Percentiles rank a stretch among this genome's conserved stretches.
Conservation (phyloP, 2,329 filamentous ascomycete species). For the Claviceps purpurea region DNA sequence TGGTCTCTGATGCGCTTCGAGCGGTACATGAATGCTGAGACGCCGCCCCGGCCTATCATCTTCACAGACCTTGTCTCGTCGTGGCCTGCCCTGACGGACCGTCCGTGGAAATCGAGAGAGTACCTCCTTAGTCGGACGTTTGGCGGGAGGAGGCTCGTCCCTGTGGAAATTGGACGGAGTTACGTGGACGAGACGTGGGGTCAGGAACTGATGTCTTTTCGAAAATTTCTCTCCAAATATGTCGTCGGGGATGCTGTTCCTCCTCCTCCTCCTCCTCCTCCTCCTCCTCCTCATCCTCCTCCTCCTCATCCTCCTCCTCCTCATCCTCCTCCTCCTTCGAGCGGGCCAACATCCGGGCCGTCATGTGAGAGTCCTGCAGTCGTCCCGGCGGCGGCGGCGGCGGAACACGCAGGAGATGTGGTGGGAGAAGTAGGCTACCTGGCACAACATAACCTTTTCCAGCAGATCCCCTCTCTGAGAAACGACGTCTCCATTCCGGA, state of each 20-base stretch:
- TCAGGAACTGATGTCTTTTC: slow-evolving; percentile 66
- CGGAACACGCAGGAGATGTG: slow-evolving; percentile 12
- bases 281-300: too few relatives aligned
- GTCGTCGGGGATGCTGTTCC: slow-evolving; percentile 24
- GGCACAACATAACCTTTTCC: slow-evolving; percentile 79
- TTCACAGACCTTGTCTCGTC: slow-evolving; percentile 47
- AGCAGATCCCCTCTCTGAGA: slow-evolving; percentile 64
- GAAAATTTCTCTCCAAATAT: slow-evolving; percentile 52
- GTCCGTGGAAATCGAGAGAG: slow-evolving; percentile 56
- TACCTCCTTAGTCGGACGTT: slow-evolving; percentile 69
- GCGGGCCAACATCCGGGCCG: too few relatives aligned
- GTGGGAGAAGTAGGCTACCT: slow-evolving; percentile 51
- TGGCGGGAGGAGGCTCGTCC: slow-evolving; percentile 64
- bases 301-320: too few relatives aligned
- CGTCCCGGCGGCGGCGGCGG: background rate
- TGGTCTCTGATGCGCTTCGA: slow-evolving; percentile 49
- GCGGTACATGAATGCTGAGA: slow-evolving; percentile 37
- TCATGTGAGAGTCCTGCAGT: too few relatives aligned
- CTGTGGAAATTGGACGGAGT: slow-evolving; percentile 72
- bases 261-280: too few relatives aligned
- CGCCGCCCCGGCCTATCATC: slow-evolving; percentile 47
- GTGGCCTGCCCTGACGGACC: slow-evolving; percentile 64
- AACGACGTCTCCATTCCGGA: slow-evolving; percentile 71
- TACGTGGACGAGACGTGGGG: slow-evolving; percentile 81
- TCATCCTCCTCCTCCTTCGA: too few relatives aligned